Conservation (phyloP, 495 filamentous ascomycete genomes). For the Beverwykella pulmonaria region DNA sequence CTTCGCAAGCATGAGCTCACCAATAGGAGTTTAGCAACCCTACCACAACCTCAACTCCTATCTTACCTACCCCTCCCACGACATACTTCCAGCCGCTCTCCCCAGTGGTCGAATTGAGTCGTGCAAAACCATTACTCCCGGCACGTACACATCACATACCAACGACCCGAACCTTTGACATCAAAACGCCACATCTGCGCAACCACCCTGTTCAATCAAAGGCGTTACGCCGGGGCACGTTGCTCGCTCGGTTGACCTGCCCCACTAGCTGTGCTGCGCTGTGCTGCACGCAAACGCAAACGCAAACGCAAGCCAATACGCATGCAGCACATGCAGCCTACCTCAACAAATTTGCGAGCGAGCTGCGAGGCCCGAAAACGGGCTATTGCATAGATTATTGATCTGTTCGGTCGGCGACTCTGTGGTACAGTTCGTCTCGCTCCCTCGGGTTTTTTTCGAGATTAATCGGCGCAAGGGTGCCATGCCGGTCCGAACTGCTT, state of each 20-base stretch:
- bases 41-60: no score
- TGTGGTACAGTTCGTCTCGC: neutral
- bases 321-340: neutral
- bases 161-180: no score
- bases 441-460: neutral
- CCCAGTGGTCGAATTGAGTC: neutral
- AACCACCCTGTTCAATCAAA: neutral
- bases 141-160: neutral
- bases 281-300: no score
- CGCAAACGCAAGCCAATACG: no score
- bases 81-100: no score
- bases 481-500: no score
- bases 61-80: no score
- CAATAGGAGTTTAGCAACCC: no score
- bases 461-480: neutral
- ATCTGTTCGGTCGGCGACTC: neutral
- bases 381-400: neutral
- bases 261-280: no score
- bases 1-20: no score
- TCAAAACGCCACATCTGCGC: neutral
- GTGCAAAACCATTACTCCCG: neutral
- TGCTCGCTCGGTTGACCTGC: neutral
- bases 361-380: neutral
- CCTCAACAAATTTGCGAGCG: neutral
- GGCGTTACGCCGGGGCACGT: neutral